These are phyloP conservation scores for Suhomyces prunicola DNA, from an alignment of 805 yeast genomes.

Conservation along the genomic window DNA sequence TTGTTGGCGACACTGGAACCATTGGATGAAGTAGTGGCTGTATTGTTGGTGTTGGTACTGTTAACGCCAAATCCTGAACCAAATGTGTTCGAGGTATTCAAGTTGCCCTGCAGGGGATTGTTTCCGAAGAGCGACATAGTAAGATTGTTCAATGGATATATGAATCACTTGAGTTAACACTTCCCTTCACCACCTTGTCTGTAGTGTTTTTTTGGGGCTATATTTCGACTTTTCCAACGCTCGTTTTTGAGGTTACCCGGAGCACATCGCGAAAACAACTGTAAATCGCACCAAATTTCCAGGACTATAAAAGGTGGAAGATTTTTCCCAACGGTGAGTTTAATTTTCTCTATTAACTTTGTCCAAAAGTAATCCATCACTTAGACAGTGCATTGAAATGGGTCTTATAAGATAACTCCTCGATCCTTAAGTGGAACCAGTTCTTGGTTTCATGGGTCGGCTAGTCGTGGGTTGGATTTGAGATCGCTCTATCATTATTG, in stretches of 20 bases:
- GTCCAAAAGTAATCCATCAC: conserved; percentile 69
- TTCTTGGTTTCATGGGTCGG: conserved; percentile 24
- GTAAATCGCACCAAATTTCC: not conserved
- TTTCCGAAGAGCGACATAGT: conserved; percentile 10
- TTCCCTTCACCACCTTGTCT: not conserved
- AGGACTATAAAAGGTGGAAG: conserved; percentile 5
- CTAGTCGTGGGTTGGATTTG: conserved; percentile 6
- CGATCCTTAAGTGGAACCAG: conserved; percentile 21
- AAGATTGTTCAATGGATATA: not conserved
- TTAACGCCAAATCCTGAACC: conserved; percentile 3
- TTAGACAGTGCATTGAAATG: conserved; percentile 60
- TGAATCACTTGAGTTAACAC: not conserved
- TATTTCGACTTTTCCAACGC: not conserved
- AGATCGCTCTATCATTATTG: conserved; percentile 22
- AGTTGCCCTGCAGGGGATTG: conserved; percentile 2
- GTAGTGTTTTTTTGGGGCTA: conserved; percentile 1
- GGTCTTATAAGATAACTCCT: conserved; percentile 11
- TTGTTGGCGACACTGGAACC: conserved; percentile 1
- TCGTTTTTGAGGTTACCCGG: conserved; percentile 11
- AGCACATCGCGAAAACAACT: not conserved
- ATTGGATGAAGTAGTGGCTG: not conserved
- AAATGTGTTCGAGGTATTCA: conserved; percentile 3
- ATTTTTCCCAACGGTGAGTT: not conserved
- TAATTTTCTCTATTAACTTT: conserved; percentile 43
- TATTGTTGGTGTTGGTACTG: conserved; percentile 3